A percentile compares a stretch with the other conserved stretches of the same genome.
These are phyloP conservation scores for Xylaria sp. DNA, from an alignment of 2,329 filamentous ascomycete genomes.

Conservation along the genomic window DNA sequence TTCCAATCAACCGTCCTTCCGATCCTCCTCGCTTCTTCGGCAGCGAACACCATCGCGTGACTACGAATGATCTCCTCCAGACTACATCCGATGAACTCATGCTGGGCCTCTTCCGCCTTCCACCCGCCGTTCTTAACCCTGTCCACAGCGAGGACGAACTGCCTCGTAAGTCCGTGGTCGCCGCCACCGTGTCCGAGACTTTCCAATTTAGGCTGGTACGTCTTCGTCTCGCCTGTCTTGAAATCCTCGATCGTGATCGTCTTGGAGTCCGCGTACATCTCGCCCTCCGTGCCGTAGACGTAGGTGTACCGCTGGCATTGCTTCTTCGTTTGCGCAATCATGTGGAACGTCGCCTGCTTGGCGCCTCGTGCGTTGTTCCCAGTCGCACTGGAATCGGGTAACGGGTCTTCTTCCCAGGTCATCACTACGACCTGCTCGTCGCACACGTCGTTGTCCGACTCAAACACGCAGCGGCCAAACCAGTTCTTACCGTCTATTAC, in stretches of 20 bases:
- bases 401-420: slow-evolving; percentile 80
- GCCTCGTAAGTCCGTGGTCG: slow-evolving; percentile 80
- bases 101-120: slow-evolving; percentile 77
- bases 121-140: slow-evolving; percentile 78
- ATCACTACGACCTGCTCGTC: slow-evolving; percentile 94
- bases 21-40: slow-evolving; percentile 82
- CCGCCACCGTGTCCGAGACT: slow-evolving; percentile 77
- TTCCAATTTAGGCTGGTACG: slow-evolving; percentile 70
- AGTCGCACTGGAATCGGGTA: slow-evolving; percentile 41
- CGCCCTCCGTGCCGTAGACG: slow-evolving; percentile 87
- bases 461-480: slow-evolving; percentile 97
- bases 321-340: slow-evolving; percentile 89
- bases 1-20: slow-evolving; percentile 79
- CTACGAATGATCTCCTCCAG: slow-evolving; percentile 89
- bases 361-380: slow-evolving; percentile 63
- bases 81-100: slow-evolving; percentile 80
- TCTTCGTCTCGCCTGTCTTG: slow-evolving; percentile 63
- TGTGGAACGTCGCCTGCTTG: slow-evolving; percentile 91
- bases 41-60: slow-evolving; percentile 93
- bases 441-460: slow-evolving; percentile 90
- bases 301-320: slow-evolving; percentile 87
- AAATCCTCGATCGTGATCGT: slow-evolving; percentile 83
- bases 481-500: slow-evolving; percentile 69
- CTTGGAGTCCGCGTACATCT: slow-evolving; percentile 84
- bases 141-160: slow-evolving; percentile 86